Conservation (phyloP, 2,329 filamentous ascomycete species). For the Colletotrichum sp. region DNA sequence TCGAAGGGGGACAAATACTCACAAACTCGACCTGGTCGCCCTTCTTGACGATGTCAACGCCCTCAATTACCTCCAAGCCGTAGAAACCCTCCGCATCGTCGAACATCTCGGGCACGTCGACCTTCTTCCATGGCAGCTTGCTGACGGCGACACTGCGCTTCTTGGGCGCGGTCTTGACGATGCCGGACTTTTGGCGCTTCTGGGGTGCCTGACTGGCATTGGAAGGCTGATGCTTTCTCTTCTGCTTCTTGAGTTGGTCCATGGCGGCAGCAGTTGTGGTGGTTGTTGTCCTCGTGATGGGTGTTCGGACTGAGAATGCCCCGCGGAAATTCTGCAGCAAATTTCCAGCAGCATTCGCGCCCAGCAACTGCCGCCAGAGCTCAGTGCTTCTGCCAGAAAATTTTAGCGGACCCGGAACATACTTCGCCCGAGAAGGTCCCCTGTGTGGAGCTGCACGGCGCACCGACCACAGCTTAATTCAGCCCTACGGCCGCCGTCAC, state of each 20-base stretch:
- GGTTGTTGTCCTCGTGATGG: not conserved
- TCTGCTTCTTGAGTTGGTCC: slow-evolving; percentile 16
- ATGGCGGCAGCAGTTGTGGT: not conserved
- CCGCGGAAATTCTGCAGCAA: slow-evolving; percentile 5
- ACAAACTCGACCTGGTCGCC: slow-evolving; percentile 65
- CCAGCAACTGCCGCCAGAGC: not conserved
- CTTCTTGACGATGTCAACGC: slow-evolving; percentile 81
- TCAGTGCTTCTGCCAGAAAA: not conserved
- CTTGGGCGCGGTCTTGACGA: slow-evolving; percentile 25
- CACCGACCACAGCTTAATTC: slow-evolving; percentile 34
- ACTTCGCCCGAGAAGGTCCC: not conserved
- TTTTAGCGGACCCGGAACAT: slow-evolving; percentile 18
- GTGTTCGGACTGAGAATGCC: not conserved
- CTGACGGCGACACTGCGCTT: slow-evolving; percentile 48
- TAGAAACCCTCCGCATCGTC: slow-evolving; percentile 95
- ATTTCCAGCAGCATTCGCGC: not conserved
- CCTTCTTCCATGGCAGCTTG: slow-evolving; percentile 60
- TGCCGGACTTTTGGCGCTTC: slow-evolving; percentile 20
- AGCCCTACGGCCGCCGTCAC: slow-evolving; percentile 23
- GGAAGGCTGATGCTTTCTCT: slow-evolving; percentile 16
- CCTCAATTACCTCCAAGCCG: slow-evolving; percentile 89
- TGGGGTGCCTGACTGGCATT: slow-evolving; percentile 1
- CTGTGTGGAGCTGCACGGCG: not conserved
- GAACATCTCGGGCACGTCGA: slow-evolving; percentile 75
- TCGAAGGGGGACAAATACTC: slow-evolving; percentile 11